Percentiles rank a stretch among this genome's conserved stretches.
phyloP scores from a whole-genome alignment of 2,329 filamentous ascomycete species.

The Diaporthe sp. region DNA sequence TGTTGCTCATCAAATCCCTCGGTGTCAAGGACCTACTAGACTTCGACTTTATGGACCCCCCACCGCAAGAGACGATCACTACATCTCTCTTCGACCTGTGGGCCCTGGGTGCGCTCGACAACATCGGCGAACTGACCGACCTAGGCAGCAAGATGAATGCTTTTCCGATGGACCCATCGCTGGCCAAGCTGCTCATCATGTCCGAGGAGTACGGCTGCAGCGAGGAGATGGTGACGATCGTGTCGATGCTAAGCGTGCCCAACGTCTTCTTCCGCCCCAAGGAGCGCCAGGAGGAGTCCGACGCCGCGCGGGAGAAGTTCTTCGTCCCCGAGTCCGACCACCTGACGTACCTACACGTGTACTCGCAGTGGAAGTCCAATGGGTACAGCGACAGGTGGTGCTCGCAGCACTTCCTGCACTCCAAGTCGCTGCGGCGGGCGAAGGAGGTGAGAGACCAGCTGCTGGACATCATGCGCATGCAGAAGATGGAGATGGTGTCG shows the following conservation, averaged over 20 bases:
- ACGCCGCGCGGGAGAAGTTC: slow-evolving; percentile 96
- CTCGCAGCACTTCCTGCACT: slow-evolving; percentile 90
- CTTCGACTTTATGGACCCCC: slow-evolving; percentile 99
- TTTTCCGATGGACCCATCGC: slow-evolving; percentile 97
- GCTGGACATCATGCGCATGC: slow-evolving; percentile 92
- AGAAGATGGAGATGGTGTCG: slow-evolving; percentile 88
- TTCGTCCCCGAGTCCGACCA: slow-evolving; percentile 99
- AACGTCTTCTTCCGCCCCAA: slow-evolving; percentile 98
- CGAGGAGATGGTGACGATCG: slow-evolving; percentile 98
- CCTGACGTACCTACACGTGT: slow-evolving; percentile 94
- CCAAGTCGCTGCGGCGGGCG: slow-evolving; percentile 91
- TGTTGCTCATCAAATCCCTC: slow-evolving; percentile 92
- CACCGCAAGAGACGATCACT: slow-evolving; percentile 96
- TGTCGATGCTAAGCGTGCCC: slow-evolving; percentile 97
- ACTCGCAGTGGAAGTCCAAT: slow-evolving; percentile 94
- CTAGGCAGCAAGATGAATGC: slow-evolving; percentile 95
- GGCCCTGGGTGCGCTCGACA: slow-evolving; percentile 94
- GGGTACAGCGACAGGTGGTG: slow-evolving; percentile 94
- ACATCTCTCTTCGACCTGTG: slow-evolving; percentile 98
- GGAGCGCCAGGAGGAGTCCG: slow-evolving; percentile 96
- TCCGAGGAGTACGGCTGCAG: slow-evolving; percentile 91
- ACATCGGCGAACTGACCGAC: slow-evolving; percentile 90
- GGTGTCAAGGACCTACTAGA: slow-evolving; percentile 95
- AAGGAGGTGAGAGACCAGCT: slow-evolving; percentile 97
- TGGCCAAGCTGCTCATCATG: slow-evolving; percentile 95